Evolutionary conservation across 2,329 filamentous ascomycete species (phyloP), one percentile per base, ranked within the genome.

Genomic region (Claviceps purpurea): DNA sequence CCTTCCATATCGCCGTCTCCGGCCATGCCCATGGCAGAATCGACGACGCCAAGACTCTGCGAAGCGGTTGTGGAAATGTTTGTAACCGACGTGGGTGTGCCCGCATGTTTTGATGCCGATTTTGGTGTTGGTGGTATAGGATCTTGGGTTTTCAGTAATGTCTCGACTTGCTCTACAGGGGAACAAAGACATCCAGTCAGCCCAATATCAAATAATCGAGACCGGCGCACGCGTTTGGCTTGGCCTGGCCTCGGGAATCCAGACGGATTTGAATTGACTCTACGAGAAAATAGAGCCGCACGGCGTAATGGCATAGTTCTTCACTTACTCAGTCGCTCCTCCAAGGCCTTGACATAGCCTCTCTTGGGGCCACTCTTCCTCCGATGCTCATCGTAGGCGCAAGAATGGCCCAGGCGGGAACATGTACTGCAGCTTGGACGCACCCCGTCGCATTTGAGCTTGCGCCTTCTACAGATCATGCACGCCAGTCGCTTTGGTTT

Each of bases 281-380:
- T 18, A 18, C 16, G 7, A 43, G 10, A 43, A 44, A 22, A 44
- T 13, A 40, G n/a, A 43, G 10, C 30, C 10, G 30, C 30, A 22
- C 11, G 30, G 10, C 30, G 30, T 34, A 11, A 11, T 11, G 3
- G 8, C 10, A 1, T 10, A 34, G 4, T 3, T 37, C 42, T 20
- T 2, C 41, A 48, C 85, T 72, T 76, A 95, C 89, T 90, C 63
- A 98, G 71, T 66, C 93, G 81, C 65, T 94, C 90, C 69, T 97
- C 93, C 59, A 97, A 71, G 54, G 89, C 85, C 73, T 95, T 95
- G 56, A 95, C 90, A 65, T 96, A 95, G 60, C 90, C 90, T 64
- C 90, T 79, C 73, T 95, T 95, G 2, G 90, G 90, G 2, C 90
- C 90, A 66, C 89, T 95, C 79, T 95, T 95, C 70, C 89, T 87